Evolutionary conservation across 2,329 filamentous ascomycete species (phyloP), one percentile per base, ranked within the genome.

Genomic region (Paraphaeosphaeria minitans): DNA sequence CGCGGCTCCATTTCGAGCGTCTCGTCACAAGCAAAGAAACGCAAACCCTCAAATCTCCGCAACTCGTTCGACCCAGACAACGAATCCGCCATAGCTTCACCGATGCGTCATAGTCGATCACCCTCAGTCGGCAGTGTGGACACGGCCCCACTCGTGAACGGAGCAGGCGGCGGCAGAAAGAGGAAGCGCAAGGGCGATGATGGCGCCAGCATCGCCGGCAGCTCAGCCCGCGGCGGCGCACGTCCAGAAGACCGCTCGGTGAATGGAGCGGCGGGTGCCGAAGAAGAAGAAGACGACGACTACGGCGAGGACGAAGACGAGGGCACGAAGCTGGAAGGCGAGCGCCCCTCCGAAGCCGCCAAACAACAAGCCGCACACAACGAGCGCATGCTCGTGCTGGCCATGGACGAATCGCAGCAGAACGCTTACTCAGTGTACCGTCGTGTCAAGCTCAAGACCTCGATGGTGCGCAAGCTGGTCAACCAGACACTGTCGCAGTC

Each of bases 401-500:
- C 84, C 54, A 87, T 93, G 75, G 85, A 88, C 50, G 75, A 77
- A n/a, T 82, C 86, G 22, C 90, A 93, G 73, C 86, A 87, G 66
- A 82, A 86, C 55, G 84, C 90, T 50, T 92, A 90, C 71, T 89
- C 89, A 72, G 82, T 85, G 22, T 93, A 87, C 84, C 84, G 89
- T 60, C 85, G 87, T 10, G 85, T 87, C 35, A 90, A 89, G 67
- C 78, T 93, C 42, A 84, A 86, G 22, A 87, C 89, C 64, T 83
- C 87, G 7, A 87, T 88, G 19, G 88, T 93, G 57, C 85, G 90
- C 71, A 84, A 88, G 84, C 85, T 93, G 60, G 88, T 92, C 72
- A 94, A 93, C 70, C 89, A 90, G 58, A 92, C 90, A 1, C 88
- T 93, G 9, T 92, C 89, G 0, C 91, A 93, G 73, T 92, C 89